Evolutionary conservation across 768 basidiomycete species (phyloP).

Genomic region (Neoboletus brunneissimus): DNA sequence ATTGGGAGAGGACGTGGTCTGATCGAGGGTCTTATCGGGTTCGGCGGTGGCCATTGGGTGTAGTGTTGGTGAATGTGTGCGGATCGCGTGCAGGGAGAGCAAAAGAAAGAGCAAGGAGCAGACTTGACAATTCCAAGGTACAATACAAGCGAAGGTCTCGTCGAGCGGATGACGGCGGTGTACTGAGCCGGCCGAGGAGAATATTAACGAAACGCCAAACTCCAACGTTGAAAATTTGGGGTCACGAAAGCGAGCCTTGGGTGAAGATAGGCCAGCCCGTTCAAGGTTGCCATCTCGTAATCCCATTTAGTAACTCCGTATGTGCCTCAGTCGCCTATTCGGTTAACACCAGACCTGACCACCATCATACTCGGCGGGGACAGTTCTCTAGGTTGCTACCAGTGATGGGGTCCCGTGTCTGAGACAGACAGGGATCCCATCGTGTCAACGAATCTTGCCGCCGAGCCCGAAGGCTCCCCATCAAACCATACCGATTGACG

Average conservation of each 20-base stretch:
- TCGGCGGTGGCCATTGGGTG: conserved; percentile 24
- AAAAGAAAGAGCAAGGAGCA: not conserved
- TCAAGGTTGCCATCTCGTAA: conserved; percentile 23
- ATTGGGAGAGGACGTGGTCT: conserved; percentile 4
- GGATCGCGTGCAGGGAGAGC: conserved; percentile 8
- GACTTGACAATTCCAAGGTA: conserved; percentile 8
- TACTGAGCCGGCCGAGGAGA: conserved; percentile 12
- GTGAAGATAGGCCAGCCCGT: conserved; percentile 19
- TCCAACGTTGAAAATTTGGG: conserved; percentile 28
- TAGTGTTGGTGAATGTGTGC: conserved; percentile 3
- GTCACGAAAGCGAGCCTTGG: conserved; percentile 18
- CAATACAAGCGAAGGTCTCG: conserved; percentile 21
- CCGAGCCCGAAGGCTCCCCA: conserved; percentile 4
- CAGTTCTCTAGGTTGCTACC: not conserved
- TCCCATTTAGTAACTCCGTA: conserved; percentile 22
- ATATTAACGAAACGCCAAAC: conserved; percentile 12
- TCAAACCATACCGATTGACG: conserved; percentile 20
- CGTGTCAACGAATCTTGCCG: conserved; percentile 1
- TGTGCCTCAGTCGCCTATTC: conserved; percentile 15
- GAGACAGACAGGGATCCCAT: not conserved
- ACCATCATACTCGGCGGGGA: not conserved
- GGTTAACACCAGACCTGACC: conserved; percentile 5
- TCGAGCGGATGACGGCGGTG: conserved; percentile 5
- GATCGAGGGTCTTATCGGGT: conserved; percentile 29
- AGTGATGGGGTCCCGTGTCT: not conserved